A percentile compares a stretch with the other conserved stretches of the same genome.
These are phyloP conservation scores for Ilyonectria destructans DNA, from an alignment of 2,329 filamentous ascomycete genomes.

Conservation along the genomic window DNA sequence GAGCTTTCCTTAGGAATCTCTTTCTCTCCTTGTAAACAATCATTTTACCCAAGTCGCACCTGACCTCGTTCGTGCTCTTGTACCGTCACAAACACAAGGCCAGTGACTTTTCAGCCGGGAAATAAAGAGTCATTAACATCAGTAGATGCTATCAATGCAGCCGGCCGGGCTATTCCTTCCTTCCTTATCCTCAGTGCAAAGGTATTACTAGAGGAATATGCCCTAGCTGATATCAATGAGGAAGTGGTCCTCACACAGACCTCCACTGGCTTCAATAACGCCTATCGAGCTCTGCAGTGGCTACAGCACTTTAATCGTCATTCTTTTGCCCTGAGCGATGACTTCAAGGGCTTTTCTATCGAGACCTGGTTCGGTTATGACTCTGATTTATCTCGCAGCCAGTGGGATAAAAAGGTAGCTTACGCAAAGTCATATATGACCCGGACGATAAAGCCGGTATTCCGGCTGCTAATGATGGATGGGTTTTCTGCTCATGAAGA, in stretches of 20 bases:
- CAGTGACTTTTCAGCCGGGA: no score
- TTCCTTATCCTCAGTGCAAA: conserved; percentile 16
- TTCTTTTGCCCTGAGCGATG: neutral
- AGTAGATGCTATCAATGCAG: conserved; percentile 11
- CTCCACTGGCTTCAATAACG: conserved; percentile 6
- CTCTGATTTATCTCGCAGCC: neutral
- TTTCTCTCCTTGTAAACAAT: no score
- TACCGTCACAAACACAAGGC: no score
- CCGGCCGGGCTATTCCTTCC: neutral
- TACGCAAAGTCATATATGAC: neutral
- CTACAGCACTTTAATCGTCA: conserved; percentile 13
- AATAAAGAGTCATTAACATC: conserved; percentile 17
- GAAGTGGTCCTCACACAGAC: neutral
- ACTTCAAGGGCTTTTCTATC: conserved; percentile 4
- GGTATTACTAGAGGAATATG: conserved; percentile 14
- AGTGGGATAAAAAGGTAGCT: neutral
- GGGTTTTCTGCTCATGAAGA: conserved; percentile 16
- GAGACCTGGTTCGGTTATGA: conserved; percentile 11
- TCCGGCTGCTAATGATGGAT: conserved; percentile 13
- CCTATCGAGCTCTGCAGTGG: neutral
- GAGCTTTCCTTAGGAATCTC: no score
- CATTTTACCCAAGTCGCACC: no score
- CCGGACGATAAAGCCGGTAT: neutral
- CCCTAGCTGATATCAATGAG: conserved; percentile 7
- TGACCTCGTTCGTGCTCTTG: no score